Evolutionary conservation across 2,329 filamentous ascomycete genomes (phyloP).

Genomic region (Colletotrichum lini): DNA sequence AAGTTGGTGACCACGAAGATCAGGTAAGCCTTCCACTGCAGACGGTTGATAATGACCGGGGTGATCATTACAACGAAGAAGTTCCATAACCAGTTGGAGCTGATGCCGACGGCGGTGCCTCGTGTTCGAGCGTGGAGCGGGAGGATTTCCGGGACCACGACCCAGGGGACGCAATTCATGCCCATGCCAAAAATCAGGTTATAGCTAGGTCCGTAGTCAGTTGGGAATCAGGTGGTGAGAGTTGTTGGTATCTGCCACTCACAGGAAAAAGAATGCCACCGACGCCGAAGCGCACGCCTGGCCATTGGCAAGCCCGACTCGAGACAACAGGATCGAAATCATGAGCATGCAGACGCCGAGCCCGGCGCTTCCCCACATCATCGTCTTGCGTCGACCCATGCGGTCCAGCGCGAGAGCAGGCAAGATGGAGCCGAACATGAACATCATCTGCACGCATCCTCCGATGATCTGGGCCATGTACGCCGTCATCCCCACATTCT

Average conservation of each 20-base stretch:
- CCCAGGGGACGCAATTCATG: slow-evolving; percentile 54
- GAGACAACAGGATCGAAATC: slow-evolving; percentile 52
- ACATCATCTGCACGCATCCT: slow-evolving; percentile 56
- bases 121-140: slow-evolving; percentile 51
- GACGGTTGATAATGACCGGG: slow-evolving; percentile 60
- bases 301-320: slow-evolving; percentile 37
- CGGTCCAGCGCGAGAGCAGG: slow-evolving; percentile 53
- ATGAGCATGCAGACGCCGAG: slow-evolving; percentile 55
- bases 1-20: slow-evolving; percentile 67
- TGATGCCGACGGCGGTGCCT: slow-evolving; percentile 52
- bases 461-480: slow-evolving; percentile 52
- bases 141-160: slow-evolving; percentile 55
- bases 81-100: slow-evolving; percentile 55
- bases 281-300: slow-evolving; percentile 46
- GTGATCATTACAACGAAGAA: slow-evolving; percentile 65
- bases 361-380: slow-evolving; percentile 58
- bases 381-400: slow-evolving; percentile 57
- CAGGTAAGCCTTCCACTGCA: slow-evolving; percentile 66
- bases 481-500: slow-evolving; percentile 51
- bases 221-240: background rate
- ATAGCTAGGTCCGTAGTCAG: slow-evolving; percentile 40
- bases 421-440: slow-evolving; percentile 54
- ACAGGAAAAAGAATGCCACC: slow-evolving; percentile 55
- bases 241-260: slow-evolving; percentile 27
- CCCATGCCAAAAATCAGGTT: slow-evolving; percentile 48